Percentiles rank a stretch among this genome's conserved stretches.
Evolutionary conservation across 1,284 basidiomycete species (phyloP).

Genomic region (Amanita bisporigera): DNA sequence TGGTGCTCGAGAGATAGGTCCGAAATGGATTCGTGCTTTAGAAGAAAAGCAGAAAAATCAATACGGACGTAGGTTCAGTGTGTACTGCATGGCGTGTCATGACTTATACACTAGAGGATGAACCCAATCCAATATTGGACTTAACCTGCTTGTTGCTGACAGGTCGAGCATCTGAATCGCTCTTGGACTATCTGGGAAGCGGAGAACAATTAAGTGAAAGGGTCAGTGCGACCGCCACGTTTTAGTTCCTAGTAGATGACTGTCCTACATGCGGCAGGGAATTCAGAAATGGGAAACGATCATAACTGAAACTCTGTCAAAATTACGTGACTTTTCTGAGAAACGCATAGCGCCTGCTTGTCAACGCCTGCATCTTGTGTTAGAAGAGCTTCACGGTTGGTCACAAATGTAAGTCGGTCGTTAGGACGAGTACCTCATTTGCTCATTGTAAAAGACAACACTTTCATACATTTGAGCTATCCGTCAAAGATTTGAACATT

Average conservation of each 20-base stretch:
- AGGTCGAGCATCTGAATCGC: conserved; percentile 67
- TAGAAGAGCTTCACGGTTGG: conserved; percentile 81
- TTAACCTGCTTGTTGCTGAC: conserved; percentile 73
- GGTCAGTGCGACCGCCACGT: conserved; percentile 48
- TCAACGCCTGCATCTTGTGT: conserved; percentile 72
- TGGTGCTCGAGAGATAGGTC: conserved; percentile 73
- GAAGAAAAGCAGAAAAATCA: conserved; percentile 66
- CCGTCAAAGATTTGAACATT: conserved; percentile 52
- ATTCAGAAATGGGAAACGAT: conserved; percentile 81
- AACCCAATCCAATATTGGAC: conserved; percentile 68
- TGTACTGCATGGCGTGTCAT: conserved; percentile 6
- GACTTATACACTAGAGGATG: conserved; percentile 50
- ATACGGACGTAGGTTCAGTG: conserved; percentile 60
- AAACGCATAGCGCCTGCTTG: conserved; percentile 72
- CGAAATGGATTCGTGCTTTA: conserved; percentile 70
- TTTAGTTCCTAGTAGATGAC: conserved; percentile 14
- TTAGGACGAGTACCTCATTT: conserved; percentile 9
- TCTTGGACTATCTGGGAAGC: conserved; percentile 75
- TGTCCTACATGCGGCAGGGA: conserved; percentile 52
- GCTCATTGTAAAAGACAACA: conserved; percentile 49
- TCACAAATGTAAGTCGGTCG: conserved; percentile 62
- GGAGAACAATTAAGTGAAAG: conserved; percentile 81
- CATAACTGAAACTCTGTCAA: conserved; percentile 68
- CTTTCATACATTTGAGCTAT: conserved; percentile 58
- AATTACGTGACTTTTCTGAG: conserved; percentile 74